Evolutionary conservation across 768 basidiomycete genomes (phyloP).

Genomic region (Sistotremastrum suecicum): DNA sequence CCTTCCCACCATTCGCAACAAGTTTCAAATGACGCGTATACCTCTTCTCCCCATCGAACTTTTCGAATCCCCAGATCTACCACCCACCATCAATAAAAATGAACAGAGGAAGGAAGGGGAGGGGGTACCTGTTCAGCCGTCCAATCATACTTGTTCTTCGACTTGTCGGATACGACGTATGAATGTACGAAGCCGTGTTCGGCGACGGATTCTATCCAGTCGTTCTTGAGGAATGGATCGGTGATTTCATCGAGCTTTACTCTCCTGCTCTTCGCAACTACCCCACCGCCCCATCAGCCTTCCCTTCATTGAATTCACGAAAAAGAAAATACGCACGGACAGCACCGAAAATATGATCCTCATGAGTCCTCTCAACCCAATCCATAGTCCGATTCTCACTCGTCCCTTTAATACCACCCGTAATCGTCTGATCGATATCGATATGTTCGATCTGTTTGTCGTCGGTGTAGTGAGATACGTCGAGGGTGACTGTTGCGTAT

Average conservation of each 20-base stretch:
- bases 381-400: conserved; percentile 42
- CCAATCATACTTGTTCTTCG: conserved; percentile 1
- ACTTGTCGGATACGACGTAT: conserved; percentile 3
- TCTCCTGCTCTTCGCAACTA: conserved; percentile 30
- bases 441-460: conserved; percentile 47
- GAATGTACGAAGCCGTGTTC: conserved; percentile 2
- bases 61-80: conserved; percentile 5
- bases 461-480: conserved; percentile 50
- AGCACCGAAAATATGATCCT: conserved; percentile 48
- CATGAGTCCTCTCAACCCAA: conserved; percentile 35
- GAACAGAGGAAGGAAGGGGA: too few species aligned
- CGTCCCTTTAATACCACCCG: conserved; percentile 45
- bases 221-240: conserved; percentile 15
- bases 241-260: conserved; percentile 32
- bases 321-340: conserved; percentile 14
- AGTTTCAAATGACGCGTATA: conserved; percentile 1
- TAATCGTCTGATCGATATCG: conserved; percentile 42
- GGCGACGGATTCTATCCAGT: too few species aligned
- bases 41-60: conserved; percentile 4
- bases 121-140: conserved; percentile 1
- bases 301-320: conserved; percentile 36
- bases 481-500: conserved; percentile 41
- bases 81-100: background rate
- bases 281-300: conserved; percentile 11
- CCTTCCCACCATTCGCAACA: conserved; percentile 4